Percentiles rank a stretch among this genome's conserved stretches.
These are phyloP conservation scores for Phyllostachys edulis DNA, from an alignment of 176 grass and related monocot species.

Conservation along the genomic window DNA sequence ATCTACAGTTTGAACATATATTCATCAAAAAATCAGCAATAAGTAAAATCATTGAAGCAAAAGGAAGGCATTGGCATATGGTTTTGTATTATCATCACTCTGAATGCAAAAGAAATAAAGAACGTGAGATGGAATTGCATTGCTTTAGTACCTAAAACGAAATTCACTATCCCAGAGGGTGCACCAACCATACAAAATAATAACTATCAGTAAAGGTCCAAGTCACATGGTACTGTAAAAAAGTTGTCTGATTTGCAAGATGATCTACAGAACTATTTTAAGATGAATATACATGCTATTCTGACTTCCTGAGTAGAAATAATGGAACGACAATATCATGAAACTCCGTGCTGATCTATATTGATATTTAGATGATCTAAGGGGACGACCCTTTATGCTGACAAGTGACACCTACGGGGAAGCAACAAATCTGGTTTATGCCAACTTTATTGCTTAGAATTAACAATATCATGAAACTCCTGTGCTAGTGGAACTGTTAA, in stretches of 20 bases:
- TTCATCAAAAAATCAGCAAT: slow-evolving; percentile 13
- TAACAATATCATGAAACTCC: neutral
- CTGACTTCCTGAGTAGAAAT: slow-evolving; percentile 1
- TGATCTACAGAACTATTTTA: neutral
- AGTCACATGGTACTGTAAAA: neutral
- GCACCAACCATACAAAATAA: neutral
- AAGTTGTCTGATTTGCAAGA: neutral
- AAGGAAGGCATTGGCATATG: neutral
- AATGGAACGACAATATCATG: neutral
- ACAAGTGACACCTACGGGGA: neutral
- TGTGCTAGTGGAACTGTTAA: neutral
- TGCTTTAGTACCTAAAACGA: neutral
- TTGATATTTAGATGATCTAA: neutral
- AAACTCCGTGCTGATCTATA: neutral
- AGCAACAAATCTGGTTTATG: neutral
- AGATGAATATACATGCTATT: neutral
- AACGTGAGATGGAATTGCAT: neutral
- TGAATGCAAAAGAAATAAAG: slow-evolving; percentile 15
- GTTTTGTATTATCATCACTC: neutral
- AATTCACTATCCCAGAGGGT: neutral
- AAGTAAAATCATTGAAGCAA: slow-evolving; percentile 12
- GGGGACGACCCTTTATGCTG: neutral
- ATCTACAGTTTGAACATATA: slow-evolving; percentile 45
- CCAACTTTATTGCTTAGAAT: neutral
- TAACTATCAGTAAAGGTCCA: neutral